Base-by-base conservation (phyloP, 306 rosid genomes). In the Vigna nakashimae region DNA sequence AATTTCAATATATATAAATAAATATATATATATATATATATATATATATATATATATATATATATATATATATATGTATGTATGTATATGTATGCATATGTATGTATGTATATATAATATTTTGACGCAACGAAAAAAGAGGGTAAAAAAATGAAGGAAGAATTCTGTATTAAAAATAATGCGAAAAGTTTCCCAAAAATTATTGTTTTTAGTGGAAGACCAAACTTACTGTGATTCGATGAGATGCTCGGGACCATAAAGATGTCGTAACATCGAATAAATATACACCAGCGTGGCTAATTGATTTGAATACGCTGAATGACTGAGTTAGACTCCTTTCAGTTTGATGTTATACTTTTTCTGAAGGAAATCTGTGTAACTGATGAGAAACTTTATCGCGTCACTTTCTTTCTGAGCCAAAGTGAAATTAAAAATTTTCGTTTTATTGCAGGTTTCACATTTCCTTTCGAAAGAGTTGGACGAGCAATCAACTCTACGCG, bases 391-490 rank as follows among this genome's bases (percentile, higher is more conserved):
- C 49, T 56, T 65, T 46, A 7, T 34, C 51, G 28, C 56, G 36
- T 34, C 15, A 62, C 48, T 65, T 82, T 30, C 57, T 65, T 80
- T 50, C 16, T 38, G 46, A 28, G 73, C 34, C 20, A 4, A 43
- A 45, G 34, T 48, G 17, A 45, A 24, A 43, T 18, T 76, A 9
- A 60, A 26, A 28, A 7, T 18, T n/a, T 60, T 36, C 28, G 64
- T 17, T 55, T 36, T 26, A 40, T 40, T 65, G 84, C 87, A 96
- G 99, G 98, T 91, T 50, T 82, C 86, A 71, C 99, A 96, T 74
- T 92, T 92, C 73, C 81, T 88, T 81, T 71, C 88, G 9, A 88
- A 88, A 74, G 94, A 76, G 52, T 80, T 79, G 6, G 88, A 84
- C 36, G 94, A 92, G 56, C 77, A 50, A 53, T 73, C 89, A 18